These are phyloP conservation scores for Sphaceloma murrayae DNA, from an alignment of 2,329 filamentous ascomycete genomes.

Conservation along the genomic window DNA sequence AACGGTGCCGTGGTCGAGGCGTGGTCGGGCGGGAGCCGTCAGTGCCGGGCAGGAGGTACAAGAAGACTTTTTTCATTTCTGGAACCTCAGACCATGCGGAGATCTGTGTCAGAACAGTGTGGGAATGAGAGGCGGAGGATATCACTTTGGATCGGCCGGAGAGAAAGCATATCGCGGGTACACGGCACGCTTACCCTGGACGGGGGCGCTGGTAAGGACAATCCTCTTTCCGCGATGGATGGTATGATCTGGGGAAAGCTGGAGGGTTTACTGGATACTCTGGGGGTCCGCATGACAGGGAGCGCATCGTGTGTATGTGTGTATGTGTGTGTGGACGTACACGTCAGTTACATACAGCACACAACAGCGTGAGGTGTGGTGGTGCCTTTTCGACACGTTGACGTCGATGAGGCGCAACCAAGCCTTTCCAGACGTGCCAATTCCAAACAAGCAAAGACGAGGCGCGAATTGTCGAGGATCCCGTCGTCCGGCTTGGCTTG, in stretches of 20 bases:
- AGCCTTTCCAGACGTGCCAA: slow-evolving; percentile 10
- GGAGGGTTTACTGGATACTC: too few species aligned
- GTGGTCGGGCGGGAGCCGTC: neutral
- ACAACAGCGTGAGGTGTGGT: slow-evolving; percentile 1
- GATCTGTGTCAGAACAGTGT: slow-evolving; percentile 3
- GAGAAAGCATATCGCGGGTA: slow-evolving; percentile 1
- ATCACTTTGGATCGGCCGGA: slow-evolving; percentile 1
- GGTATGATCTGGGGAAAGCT: too few species aligned
- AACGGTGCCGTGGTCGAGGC: slow-evolving; percentile 14
- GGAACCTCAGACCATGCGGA: slow-evolving; percentile 14
- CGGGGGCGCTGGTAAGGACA: slow-evolving; percentile 5
- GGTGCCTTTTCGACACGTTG: too few species aligned
- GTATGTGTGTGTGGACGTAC: too few species aligned
- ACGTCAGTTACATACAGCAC: too few species aligned
- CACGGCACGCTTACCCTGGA: slow-evolving; percentile 5
- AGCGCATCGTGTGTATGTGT: too few species aligned
- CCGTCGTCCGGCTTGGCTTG: slow-evolving; percentile 8
- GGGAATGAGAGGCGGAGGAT: slow-evolving; percentile 5
- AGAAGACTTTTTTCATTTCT: slow-evolving; percentile 10
- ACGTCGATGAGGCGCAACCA: slow-evolving; percentile 12
- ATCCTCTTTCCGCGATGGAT: neutral
- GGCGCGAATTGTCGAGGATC: too few species aligned
- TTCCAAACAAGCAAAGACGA: slow-evolving; percentile 5
- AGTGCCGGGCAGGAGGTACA: neutral
- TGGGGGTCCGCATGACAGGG: too few species aligned